Percentiles rank a stretch among this genome's conserved stretches.
These are phyloP conservation scores for Sungouiozyma ichnusensis DNA, from an alignment of 805 yeast genomes.

Conservation along the genomic window DNA sequence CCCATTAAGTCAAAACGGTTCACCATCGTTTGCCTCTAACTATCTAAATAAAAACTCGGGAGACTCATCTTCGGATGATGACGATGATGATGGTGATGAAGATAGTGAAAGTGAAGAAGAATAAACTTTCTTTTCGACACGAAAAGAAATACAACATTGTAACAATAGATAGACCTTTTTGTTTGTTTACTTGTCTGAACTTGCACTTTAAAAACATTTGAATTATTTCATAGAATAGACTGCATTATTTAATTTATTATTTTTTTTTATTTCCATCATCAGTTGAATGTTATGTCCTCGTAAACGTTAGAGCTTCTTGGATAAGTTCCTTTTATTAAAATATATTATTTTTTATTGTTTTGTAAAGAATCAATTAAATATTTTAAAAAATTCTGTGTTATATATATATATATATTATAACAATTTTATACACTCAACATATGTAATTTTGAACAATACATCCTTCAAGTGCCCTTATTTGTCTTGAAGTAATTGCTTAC, in stretches of 20 bases:
- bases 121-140: conserved; percentile 26
- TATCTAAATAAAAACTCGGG: conserved; percentile 7
- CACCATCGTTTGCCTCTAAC: conserved; percentile 21
- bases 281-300: background rate
- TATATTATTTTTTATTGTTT: background rate
- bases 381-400: too few species aligned
- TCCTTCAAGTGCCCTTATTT: too few species aligned
- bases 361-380: background rate
- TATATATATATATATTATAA: too few species aligned
- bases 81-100: conserved; percentile 42
- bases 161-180: background rate
- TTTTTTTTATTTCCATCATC: background rate
- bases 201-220: background rate
- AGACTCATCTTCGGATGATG: conserved; percentile 30
- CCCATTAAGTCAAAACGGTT: conserved; percentile 32
- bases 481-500: too few species aligned
- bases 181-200: background rate
- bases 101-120: conserved; percentile 70
- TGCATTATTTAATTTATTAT: background rate
- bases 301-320: too few species aligned
- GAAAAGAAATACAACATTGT: conserved; percentile 3
- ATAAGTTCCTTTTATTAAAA: background rate
- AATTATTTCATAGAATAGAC: background rate
- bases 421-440: too few species aligned
- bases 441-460: too few species aligned